Evolutionary conservation across 345 rosid species (phyloP).

Genomic region (Cardiospermum halicacabum): DNA sequence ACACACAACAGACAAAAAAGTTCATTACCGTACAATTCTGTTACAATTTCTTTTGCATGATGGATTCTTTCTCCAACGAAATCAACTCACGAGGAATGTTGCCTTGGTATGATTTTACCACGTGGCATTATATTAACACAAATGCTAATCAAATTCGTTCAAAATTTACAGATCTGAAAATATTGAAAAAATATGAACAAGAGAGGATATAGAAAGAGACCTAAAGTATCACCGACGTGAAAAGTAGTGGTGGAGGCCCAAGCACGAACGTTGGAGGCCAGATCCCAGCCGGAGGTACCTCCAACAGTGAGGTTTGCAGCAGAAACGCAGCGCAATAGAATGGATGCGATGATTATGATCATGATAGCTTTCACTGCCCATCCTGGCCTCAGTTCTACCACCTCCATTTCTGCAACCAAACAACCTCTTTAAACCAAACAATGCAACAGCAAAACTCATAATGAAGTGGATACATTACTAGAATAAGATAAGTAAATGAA

Average conservation of each 20-base stretch:
- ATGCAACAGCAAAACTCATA: background rate
- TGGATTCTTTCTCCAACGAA: background rate
- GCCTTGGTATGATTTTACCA: too few relatives aligned
- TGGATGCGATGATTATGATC: background rate
- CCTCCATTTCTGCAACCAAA: constrained; percentile 9
- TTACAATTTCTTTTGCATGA: background rate
- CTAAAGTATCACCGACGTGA: background rate
- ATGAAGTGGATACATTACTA: too few relatives aligned
- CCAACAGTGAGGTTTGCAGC: constrained; percentile 15
- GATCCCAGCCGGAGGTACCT: constrained; percentile 20
- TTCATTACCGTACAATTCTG: background rate
- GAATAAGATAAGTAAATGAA: too few relatives aligned
- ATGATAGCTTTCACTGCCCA: constrained; percentile 14
- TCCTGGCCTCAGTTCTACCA: background rate
- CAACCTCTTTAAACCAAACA: background rate
- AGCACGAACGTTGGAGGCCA: constrained; percentile 3
- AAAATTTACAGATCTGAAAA: background rate
- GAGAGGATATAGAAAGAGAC: background rate
- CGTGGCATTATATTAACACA: too few relatives aligned
- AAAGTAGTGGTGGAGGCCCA: background rate
- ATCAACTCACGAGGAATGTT: too few relatives aligned
- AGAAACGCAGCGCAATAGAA: background rate
- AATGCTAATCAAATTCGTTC: background rate
- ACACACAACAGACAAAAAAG: background rate
- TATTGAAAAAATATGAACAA: background rate